Conservation (phyloP, 805 yeast species). For the Yamadazyma endophytica region DNA sequence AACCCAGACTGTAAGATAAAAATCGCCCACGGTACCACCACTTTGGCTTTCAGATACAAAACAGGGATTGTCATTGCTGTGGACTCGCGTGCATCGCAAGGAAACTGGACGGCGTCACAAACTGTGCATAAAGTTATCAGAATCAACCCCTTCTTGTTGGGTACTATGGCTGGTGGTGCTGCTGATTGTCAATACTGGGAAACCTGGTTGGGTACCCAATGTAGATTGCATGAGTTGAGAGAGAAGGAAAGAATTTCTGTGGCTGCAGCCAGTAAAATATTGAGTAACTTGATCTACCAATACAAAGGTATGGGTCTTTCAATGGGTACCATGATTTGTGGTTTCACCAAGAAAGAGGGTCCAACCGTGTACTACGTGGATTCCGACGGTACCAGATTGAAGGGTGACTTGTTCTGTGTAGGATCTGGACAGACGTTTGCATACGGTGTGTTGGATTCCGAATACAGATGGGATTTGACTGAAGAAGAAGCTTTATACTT, state of each 20-base stretch:
- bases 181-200: slow-evolving; percentile 99
- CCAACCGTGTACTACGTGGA: slow-evolving; percentile 96
- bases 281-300: slow-evolving; percentile 83
- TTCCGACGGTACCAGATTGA: slow-evolving; percentile 92
- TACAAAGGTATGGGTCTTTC: slow-evolving; percentile 98
- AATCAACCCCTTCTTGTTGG: slow-evolving; percentile 90
- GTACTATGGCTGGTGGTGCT: slow-evolving; percentile 99
- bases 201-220: slow-evolving; percentile 96
- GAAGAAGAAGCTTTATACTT: slow-evolving; percentile 92
- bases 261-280: slow-evolving; percentile 93
- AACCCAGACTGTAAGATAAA: slow-evolving; percentile 94
- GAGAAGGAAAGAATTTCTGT: slow-evolving; percentile 94
- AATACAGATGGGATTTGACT: slow-evolving; percentile 84
- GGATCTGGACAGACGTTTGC: slow-evolving; percentile 99
- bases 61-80: slow-evolving; percentile 96
- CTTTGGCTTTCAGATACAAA: slow-evolving; percentile 91
- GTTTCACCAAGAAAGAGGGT: slow-evolving; percentile 91
- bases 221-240: slow-evolving; percentile 89
- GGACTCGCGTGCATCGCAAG: slow-evolving; percentile 97
- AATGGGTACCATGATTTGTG: slow-evolving; percentile 99
- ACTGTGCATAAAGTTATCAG: slow-evolving; percentile 96
- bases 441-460: slow-evolving; percentile 94
- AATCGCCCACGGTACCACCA: slow-evolving; percentile 98
- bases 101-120: slow-evolving; percentile 96
- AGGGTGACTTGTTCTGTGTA: slow-evolving; percentile 93